phyloP scores from a whole-genome alignment of 306 rosid species.

The Cicer bijugum region DNA sequence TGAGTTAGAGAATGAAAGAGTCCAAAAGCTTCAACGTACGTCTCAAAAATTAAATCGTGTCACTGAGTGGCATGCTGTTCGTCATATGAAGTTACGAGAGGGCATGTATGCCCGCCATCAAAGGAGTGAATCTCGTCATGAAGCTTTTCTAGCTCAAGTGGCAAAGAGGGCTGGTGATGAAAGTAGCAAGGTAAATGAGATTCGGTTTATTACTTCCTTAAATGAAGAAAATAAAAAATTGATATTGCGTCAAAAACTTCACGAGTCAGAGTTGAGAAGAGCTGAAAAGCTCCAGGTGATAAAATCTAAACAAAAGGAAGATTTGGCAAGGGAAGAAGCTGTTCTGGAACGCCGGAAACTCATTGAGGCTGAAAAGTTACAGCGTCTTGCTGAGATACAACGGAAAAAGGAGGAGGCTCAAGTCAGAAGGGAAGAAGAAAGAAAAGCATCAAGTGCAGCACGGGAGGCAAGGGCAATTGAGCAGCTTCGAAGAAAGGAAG shows the following conservation, averaged over 20 bases:
- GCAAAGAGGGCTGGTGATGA: slow-evolving; percentile 99
- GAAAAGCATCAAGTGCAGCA: slow-evolving; percentile 98
- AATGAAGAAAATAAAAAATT: slow-evolving; percentile 93
- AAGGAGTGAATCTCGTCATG: slow-evolving; percentile 94
- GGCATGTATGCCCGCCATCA: slow-evolving; percentile 99
- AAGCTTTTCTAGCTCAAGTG: slow-evolving; percentile 97
- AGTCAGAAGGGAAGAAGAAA: slow-evolving; percentile 95
- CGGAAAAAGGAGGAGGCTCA: slow-evolving; percentile 97
- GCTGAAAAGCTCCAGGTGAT: slow-evolving; percentile 97
- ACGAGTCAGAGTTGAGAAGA: slow-evolving; percentile 96
- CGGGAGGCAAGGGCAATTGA: slow-evolving; percentile 95
- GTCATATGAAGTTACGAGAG: slow-evolving; percentile 89
- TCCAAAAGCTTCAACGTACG: slow-evolving; percentile 90
- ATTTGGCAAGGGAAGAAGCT: slow-evolving; percentile 98
- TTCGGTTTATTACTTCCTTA: slow-evolving; percentile 92
- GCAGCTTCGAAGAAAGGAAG: slow-evolving; percentile 95
- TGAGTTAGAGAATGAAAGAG: slow-evolving; percentile 94
- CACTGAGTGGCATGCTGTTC: slow-evolving; percentile 90
- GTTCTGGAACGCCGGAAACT: slow-evolving; percentile 90
- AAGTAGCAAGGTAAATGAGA: slow-evolving; percentile 98
- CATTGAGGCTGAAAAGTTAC: slow-evolving; percentile 96
- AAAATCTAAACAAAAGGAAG: slow-evolving; percentile 94
- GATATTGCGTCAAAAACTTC: slow-evolving; percentile 91
- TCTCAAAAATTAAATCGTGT: slow-evolving; percentile 90
- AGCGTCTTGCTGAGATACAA: slow-evolving; percentile 97